phyloP scores from a whole-genome alignment of 2,329 filamentous ascomycete species.

The Madurella fahalii region DNA sequence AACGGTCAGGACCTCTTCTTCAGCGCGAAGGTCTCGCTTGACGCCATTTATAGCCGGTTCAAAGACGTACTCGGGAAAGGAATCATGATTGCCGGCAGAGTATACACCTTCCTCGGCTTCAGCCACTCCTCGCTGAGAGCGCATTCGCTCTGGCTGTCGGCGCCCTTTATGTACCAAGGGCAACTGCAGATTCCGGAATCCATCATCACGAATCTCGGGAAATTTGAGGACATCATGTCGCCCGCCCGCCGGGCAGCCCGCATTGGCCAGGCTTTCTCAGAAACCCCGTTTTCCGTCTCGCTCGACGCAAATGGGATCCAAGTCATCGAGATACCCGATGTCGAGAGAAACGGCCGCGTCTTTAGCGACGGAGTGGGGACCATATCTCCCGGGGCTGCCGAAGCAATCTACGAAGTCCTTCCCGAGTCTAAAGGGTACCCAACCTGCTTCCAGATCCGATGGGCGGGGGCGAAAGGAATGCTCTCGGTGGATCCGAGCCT shows the following conservation, averaged over 20 bases:
- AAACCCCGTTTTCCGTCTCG: slow-evolving; percentile 62
- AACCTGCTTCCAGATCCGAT: slow-evolving; percentile 71
- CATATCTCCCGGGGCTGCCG: slow-evolving; percentile 57
- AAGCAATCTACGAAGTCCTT: slow-evolving; percentile 55
- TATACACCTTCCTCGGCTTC: slow-evolving; percentile 68
- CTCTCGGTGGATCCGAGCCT: slow-evolving; percentile 64
- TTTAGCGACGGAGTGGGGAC: slow-evolving; percentile 82
- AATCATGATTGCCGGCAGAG: slow-evolving; percentile 59
- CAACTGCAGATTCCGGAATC: slow-evolving; percentile 34
- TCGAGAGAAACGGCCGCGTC: slow-evolving; percentile 49
- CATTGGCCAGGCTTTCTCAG: slow-evolving; percentile 67
- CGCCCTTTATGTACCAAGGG: slow-evolving; percentile 39
- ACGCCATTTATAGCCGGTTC: slow-evolving; percentile 57
- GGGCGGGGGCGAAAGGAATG: slow-evolving; percentile 73
- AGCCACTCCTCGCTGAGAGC: slow-evolving; percentile 72
- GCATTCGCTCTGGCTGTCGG: slow-evolving; percentile 64
- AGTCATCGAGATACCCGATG: slow-evolving; percentile 42
- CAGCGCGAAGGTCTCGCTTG: slow-evolving; percentile 48
- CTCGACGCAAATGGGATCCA: slow-evolving; percentile 38
- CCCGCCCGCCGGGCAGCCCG: slow-evolving; percentile 56
- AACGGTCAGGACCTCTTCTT: slow-evolving; percentile 60
- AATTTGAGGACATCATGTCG: slow-evolving; percentile 48
- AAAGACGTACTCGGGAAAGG: slow-evolving; percentile 53
- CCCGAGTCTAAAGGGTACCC: slow-evolving; percentile 47
- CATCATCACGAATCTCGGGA: slow-evolving; percentile 47